phyloP scores from a whole-genome alignment of 805 yeast genomes.

The Blastobotrys parvus region DNA sequence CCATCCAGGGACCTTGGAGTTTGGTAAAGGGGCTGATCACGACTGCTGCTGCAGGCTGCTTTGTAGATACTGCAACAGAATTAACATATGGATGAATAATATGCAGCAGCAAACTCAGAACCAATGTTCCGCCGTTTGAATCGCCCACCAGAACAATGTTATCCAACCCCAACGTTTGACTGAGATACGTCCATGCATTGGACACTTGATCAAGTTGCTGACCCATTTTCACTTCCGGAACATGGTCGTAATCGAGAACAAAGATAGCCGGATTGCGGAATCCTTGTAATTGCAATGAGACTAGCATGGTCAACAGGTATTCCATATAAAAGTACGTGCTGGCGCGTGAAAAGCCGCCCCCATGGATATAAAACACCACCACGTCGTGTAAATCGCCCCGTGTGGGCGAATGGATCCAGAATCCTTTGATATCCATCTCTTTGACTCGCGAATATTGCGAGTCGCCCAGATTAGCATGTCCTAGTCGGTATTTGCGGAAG shows the following conservation, averaged over 20 bases:
- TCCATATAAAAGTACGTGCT: conserved; percentile 39
- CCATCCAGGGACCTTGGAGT: conserved; percentile 8
- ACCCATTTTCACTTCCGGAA: conserved; percentile 16
- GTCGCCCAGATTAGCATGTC: conserved; percentile 26
- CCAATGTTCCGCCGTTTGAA: conserved; percentile 41
- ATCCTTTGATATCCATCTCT: conserved; percentile 26
- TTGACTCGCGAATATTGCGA: conserved; percentile 11
- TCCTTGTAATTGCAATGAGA: conserved; percentile 39
- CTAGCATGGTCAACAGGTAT: conserved; percentile 34
- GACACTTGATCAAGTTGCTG: conserved; percentile 25
- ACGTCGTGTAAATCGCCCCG: conserved; percentile 32
- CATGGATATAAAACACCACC: conserved; percentile 38
- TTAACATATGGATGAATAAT: conserved; percentile 27
- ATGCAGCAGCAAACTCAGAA: conserved; percentile 32
- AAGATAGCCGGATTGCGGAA: conserved; percentile 41
- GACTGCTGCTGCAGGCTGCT: conserved; percentile 27
- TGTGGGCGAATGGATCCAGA: conserved; percentile 29
- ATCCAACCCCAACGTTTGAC: conserved; percentile 20
- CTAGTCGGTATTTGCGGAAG: conserved; percentile 24
- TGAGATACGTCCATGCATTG: conserved; percentile 29
- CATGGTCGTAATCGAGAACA: conserved; percentile 27
- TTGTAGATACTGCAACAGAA: conserved; percentile 5
- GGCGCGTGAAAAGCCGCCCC: conserved; percentile 24
- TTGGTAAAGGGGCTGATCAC: conserved; percentile 29
- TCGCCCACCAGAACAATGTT: conserved; percentile 36